These are phyloP conservation scores for Aureobasidium sp. DNA, from an alignment of 2,329 filamentous ascomycete species.

Conservation along the genomic window DNA sequence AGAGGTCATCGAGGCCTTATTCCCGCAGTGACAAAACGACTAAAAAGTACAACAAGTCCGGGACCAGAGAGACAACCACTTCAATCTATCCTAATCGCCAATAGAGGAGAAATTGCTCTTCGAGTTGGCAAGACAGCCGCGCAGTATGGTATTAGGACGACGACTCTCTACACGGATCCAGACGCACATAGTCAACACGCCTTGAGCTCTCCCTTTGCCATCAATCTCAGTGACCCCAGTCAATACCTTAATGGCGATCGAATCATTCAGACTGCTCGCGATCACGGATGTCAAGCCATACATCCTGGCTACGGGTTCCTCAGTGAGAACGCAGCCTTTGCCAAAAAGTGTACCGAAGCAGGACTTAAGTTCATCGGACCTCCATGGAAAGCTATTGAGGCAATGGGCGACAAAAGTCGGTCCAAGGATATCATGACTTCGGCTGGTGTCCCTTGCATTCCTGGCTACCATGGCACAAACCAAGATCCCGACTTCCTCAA, in stretches of 20 bases:
- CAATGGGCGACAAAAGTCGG: conserved; percentile 85
- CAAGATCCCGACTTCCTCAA: conserved; percentile 61
- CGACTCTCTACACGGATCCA: conserved; percentile 89
- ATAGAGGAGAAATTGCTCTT: conserved; percentile 92
- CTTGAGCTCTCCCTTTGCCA: conserved; percentile 70
- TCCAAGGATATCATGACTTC: conserved; percentile 96
- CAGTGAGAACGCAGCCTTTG: conserved; percentile 89
- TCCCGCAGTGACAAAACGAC: conserved; percentile 4
- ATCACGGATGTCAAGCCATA: conserved; percentile 79
- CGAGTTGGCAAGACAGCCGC: conserved; percentile 84
- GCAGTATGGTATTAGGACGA: conserved; percentile 83
- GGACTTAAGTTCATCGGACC: conserved; percentile 93
- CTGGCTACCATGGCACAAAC: conserved; percentile 84
- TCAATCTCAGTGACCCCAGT: conserved; percentile 74
- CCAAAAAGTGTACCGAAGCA: conserved; percentile 77
- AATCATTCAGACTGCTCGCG: conserved; percentile 82
- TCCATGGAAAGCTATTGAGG: conserved; percentile 65
- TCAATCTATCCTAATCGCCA: conserved; percentile 81
- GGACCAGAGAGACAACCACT: conserved; percentile 21
- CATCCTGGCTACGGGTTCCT: conserved; percentile 95
- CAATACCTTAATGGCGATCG: conserved; percentile 90
- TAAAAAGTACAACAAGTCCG: conserved; percentile 17
- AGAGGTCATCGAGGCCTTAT: conserved; percentile 17
- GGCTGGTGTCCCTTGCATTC: conserved; percentile 93
- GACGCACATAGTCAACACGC: conserved; percentile 86